Evolutionary conservation across 2,329 filamentous ascomycete species (phyloP).

Genomic region (Ophiostoma pallidulum): DNA sequence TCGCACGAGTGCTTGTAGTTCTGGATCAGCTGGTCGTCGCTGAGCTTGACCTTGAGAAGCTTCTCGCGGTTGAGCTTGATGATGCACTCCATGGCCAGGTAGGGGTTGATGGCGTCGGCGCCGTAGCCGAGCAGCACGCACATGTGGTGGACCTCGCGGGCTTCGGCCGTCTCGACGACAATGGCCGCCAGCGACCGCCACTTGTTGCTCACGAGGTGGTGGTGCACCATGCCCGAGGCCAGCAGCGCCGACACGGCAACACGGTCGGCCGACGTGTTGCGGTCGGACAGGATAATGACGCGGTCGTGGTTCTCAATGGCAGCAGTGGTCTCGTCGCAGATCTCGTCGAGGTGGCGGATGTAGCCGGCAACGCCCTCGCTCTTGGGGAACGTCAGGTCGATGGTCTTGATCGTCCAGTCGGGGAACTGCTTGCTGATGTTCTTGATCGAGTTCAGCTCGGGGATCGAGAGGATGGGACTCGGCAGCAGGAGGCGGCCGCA

Average conservation of each 20-base stretch:
- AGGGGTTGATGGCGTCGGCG: constrained; percentile 88
- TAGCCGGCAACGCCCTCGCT: constrained; percentile 74
- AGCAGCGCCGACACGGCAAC: constrained; percentile 79
- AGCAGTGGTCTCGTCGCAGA: constrained; percentile 75
- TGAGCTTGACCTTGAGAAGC: constrained; percentile 81
- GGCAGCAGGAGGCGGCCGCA: constrained; percentile 78
- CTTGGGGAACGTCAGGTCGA: constrained; percentile 74
- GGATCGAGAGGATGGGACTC: constrained; percentile 79
- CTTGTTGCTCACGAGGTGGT: constrained; percentile 90
- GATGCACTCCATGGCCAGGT: constrained; percentile 92
- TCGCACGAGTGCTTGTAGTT: constrained; percentile 98
- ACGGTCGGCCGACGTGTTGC: constrained; percentile 71
- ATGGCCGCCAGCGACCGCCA: constrained; percentile 85
- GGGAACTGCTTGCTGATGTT: constrained; percentile 64
- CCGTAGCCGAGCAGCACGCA: constrained; percentile 95
- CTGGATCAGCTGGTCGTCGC: constrained; percentile 71
- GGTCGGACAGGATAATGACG: constrained; percentile 82
- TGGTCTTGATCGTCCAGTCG: constrained; percentile 73
- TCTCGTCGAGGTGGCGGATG: constrained; percentile 74
- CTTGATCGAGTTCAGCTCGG: constrained; percentile 81
- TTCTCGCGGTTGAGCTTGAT: constrained; percentile 92
- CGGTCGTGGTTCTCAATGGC: constrained; percentile 77
- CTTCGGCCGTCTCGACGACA: constrained; percentile 85
- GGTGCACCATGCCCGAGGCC: constrained; percentile 88
- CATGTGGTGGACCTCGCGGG: constrained; percentile 97